Percentiles rank a stretch among this genome's conserved stretches.
Evolutionary conservation across 768 basidiomycete genomes (phyloP).

Genomic region (Xanthoconium purpureum): DNA sequence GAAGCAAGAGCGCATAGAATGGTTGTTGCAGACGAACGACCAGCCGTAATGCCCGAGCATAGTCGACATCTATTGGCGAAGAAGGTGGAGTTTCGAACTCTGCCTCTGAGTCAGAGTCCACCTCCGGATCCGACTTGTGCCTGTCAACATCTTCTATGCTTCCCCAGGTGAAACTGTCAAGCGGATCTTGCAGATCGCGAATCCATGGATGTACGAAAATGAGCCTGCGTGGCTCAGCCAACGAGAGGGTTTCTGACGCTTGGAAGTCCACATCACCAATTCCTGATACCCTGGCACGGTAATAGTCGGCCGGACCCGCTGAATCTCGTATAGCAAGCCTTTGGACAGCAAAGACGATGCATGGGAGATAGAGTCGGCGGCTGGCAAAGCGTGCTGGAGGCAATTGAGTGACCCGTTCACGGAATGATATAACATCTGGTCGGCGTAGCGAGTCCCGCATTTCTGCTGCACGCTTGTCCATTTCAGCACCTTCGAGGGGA

Average conservation of each 20-base stretch:
- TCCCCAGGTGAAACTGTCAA: neutral
- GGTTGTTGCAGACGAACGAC: neutral
- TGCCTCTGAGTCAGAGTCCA: no score
- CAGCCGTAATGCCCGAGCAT: neutral
- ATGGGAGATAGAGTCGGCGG: neutral
- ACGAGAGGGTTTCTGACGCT: neutral
- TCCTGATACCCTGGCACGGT: neutral
- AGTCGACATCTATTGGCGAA: neutral
- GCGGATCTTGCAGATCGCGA: neutral
- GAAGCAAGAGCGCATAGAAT: neutral
- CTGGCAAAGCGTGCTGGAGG: no score
- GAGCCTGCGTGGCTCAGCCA: neutral
- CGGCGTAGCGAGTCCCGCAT: no score
- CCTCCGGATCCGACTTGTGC: neutral
- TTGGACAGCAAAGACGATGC: neutral
- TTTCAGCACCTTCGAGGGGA: neutral
- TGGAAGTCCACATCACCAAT: neutral
- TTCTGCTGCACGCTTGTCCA: no score
- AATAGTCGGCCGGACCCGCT: neutral
- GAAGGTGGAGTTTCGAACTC: neutral
- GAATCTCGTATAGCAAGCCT: neutral
- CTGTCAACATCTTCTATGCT: neutral
- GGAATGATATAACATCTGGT: no score
- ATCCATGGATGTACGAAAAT: constrained; percentile 9
- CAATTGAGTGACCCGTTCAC: no score